Percentiles rank a stretch among this genome's conserved stretches.
phyloP scores from a whole-genome alignment of 2,329 filamentous ascomycete species.

The Aspergillus japonicus region DNA sequence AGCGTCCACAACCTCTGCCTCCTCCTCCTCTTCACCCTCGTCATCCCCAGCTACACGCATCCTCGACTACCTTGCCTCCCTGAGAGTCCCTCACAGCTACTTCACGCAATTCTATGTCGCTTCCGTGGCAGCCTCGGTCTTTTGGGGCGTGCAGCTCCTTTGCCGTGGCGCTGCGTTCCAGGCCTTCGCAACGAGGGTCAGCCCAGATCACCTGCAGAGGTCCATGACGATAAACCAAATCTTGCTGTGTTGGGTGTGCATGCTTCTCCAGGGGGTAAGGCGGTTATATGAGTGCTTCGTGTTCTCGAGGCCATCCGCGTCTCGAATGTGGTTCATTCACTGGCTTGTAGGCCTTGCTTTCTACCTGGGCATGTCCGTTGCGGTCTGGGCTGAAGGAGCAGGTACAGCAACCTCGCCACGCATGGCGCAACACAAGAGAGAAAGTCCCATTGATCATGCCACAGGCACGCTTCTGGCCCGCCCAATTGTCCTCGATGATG shows the following conservation, averaged over 20 bases:
- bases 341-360: conserved; percentile 77
- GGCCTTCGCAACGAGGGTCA: conserved; percentile 46
- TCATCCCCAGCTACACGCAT: conserved; percentile 22
- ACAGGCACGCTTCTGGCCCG: conserved; percentile 35
- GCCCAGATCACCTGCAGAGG: conserved; percentile 30
- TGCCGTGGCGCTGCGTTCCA: conserved; percentile 55
- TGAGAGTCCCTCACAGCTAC: conserved; percentile 80
- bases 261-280: conserved; percentile 71
- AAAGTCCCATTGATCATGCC: conserved; percentile 4
- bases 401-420: conserved; percentile 49
- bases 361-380: conserved; percentile 70
- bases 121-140: conserved; percentile 66
- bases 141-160: conserved; percentile 70
- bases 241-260: conserved; percentile 66
- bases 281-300: conserved; percentile 72
- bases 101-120: conserved; percentile 84
- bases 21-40: conserved; percentile 7
- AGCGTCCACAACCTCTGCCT: conserved; percentile 8
- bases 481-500: conserved; percentile 34
- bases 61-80: conserved; percentile 53
- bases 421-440: background rate
- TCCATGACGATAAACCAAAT: conserved; percentile 65
- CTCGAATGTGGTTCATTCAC: conserved; percentile 81
- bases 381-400: conserved; percentile 81
- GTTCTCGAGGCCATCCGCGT: conserved; percentile 65